These are phyloP conservation scores for Amanita subjunquillea DNA, from an alignment of 768 basidiomycete species.

Conservation along the genomic window DNA sequence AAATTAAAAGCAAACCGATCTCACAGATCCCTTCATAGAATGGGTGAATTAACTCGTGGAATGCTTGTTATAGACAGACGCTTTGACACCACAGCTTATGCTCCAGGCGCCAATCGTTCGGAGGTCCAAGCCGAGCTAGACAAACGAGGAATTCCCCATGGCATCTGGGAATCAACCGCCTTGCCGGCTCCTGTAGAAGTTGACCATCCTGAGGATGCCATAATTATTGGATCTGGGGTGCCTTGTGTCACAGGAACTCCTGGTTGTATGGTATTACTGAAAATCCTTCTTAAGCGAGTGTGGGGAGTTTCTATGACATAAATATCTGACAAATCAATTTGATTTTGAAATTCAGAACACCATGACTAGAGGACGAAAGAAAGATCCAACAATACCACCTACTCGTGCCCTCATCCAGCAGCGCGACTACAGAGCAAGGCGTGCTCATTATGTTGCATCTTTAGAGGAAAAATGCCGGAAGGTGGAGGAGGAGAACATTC, in stretches of 20 bases:
- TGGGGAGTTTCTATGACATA: constrained; percentile 29
- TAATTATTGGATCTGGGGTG: constrained; percentile 22
- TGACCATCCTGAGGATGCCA: constrained; percentile 18
- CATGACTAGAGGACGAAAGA: constrained; percentile 61
- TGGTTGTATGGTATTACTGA: constrained; percentile 41
- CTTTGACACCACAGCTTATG: constrained; percentile 51
- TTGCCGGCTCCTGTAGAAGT: constrained; percentile 46
- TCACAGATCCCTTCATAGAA: constrained; percentile 23
- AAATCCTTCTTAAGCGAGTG: constrained; percentile 39
- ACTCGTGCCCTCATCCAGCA: constrained; percentile 51
- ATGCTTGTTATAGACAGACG: constrained; percentile 83
- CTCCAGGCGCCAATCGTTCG: constrained; percentile 56
- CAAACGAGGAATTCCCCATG: constrained; percentile 18
- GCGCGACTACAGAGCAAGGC: constrained; percentile 55
- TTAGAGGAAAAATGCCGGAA: constrained; percentile 45
- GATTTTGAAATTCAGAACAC: constrained; percentile 11
- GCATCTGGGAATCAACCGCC: constrained; percentile 36
- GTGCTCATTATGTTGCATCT: constrained; percentile 43
- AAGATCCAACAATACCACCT: constrained; percentile 50
- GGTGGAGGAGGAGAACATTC: constrained; percentile 44
- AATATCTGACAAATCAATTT: constrained; percentile 10
- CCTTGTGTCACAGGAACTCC: constrained; percentile 50
- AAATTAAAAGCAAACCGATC: neutral
- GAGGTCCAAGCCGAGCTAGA: constrained; percentile 47
- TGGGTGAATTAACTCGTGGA: constrained; percentile 73